A percentile compares a stretch with the other conserved stretches of the same genome.
These are phyloP conservation scores for Ophiosphaerella korrae DNA, from an alignment of 2,329 filamentous ascomycete species.

Conservation along the genomic window DNA sequence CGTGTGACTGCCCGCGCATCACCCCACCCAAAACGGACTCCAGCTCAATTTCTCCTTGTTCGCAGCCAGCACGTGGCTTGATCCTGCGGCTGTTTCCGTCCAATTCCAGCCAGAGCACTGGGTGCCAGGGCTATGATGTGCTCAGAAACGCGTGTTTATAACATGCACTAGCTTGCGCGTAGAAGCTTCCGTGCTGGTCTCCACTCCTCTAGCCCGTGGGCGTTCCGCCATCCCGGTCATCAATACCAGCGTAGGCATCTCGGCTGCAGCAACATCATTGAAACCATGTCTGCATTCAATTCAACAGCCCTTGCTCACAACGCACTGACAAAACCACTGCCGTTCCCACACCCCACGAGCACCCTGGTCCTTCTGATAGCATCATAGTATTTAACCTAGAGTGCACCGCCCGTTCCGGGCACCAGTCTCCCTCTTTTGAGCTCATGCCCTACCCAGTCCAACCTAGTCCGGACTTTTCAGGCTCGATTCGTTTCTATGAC, in stretches of 20 bases:
- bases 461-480: not conserved
- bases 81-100: no score
- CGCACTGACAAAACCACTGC: slow-evolving; percentile 15
- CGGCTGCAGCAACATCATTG: not conserved
- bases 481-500: slow-evolving; percentile 27
- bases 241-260: slow-evolving; percentile 3
- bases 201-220: not conserved
- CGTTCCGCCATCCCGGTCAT: not conserved
- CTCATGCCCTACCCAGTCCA: not conserved
- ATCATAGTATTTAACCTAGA: slow-evolving; percentile 16
- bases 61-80: no score
- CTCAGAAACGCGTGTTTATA: not conserved
- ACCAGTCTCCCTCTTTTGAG: not conserved
- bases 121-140: no score
- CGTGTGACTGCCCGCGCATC: no score
- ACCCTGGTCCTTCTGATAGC: slow-evolving; percentile 7
- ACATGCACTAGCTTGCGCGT: not conserved
- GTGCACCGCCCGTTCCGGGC: slow-evolving; percentile 5
- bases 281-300: not conserved
- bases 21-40: no score
- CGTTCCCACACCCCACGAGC: slow-evolving; percentile 8
- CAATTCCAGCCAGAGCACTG: no score
- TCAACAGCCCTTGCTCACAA: slow-evolving; percentile 10
- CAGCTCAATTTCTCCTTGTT: no score
- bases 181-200: not conserved